Evolutionary conservation across 805 yeast species (phyloP).

Genomic region (Candida multigemmis): DNA sequence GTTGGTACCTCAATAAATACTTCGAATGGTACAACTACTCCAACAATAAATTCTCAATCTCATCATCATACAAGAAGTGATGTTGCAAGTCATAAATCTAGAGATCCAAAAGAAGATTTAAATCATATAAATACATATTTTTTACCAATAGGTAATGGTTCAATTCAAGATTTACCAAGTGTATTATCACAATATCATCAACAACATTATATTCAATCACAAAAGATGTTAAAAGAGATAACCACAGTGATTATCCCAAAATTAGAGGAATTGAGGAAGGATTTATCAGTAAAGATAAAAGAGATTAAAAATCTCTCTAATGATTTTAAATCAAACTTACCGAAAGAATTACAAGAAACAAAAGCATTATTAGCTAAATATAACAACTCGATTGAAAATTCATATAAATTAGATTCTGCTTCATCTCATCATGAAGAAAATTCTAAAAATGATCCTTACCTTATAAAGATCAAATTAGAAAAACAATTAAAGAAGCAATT

Average conservation of each 20-base stretch:
- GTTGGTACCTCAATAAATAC: slow-evolving; percentile 22
- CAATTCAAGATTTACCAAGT: slow-evolving; percentile 77
- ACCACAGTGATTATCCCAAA: slow-evolving; percentile 42
- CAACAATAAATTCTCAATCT: neutral
- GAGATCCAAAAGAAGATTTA: slow-evolving; percentile 17
- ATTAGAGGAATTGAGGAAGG: slow-evolving; percentile 53
- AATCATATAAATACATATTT: slow-evolving; percentile 44
- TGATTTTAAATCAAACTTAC: slow-evolving; percentile 74
- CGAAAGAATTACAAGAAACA: slow-evolving; percentile 43
- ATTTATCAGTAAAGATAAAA: slow-evolving; percentile 72
- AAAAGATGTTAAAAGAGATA: slow-evolving; percentile 41
- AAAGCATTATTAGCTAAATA: slow-evolving; percentile 36
- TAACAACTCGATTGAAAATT: slow-evolving; percentile 53
- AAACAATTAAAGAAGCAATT: slow-evolving; percentile 70
- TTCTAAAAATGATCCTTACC: slow-evolving; percentile 68
- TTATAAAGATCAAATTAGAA: slow-evolving; percentile 65
- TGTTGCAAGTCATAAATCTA: slow-evolving; percentile 7
- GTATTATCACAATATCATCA: slow-evolving; percentile 45
- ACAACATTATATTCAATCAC: slow-evolving; percentile 24
- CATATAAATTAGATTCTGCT: slow-evolving; percentile 32
- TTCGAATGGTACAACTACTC: neutral
- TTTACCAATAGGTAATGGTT: slow-evolving; percentile 60
- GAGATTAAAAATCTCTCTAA: slow-evolving; percentile 76
- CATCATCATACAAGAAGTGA: slow-evolving; percentile 3
- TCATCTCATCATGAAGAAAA: slow-evolving; percentile 7